phyloP scores from a whole-genome alignment of 2,329 filamentous ascomycete genomes.

The Cladosporium colombiae region DNA sequence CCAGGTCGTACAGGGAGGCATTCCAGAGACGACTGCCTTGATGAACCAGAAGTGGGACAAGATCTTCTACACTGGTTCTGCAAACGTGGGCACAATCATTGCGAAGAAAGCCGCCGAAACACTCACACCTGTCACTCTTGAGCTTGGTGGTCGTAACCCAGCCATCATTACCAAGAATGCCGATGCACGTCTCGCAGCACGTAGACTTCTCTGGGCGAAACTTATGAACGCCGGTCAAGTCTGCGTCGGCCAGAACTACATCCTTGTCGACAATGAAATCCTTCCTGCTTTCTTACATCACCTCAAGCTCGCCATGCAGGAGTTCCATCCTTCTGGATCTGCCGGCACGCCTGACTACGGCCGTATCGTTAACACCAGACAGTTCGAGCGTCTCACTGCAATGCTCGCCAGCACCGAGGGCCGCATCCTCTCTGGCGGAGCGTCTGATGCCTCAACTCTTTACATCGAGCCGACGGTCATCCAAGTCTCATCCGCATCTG shows the following conservation, averaged over 20 bases:
- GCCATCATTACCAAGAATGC: slow-evolving; percentile 86
- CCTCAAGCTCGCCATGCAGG: slow-evolving; percentile 68
- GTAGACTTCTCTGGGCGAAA: slow-evolving; percentile 87
- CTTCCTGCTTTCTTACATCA: slow-evolving; percentile 71
- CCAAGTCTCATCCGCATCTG: slow-evolving; percentile 72
- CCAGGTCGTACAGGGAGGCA: slow-evolving; percentile 73
- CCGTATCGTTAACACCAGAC: slow-evolving; percentile 75
- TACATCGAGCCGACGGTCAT: slow-evolving; percentile 94
- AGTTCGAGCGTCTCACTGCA: slow-evolving; percentile 81
- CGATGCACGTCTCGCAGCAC: slow-evolving; percentile 76
- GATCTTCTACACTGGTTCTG: slow-evolving; percentile 92
- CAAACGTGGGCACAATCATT: slow-evolving; percentile 65
- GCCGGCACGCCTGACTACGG: slow-evolving; percentile 75
- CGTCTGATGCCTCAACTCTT: slow-evolving; percentile 73
- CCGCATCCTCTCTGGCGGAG: slow-evolving; percentile 83
- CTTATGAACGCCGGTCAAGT: slow-evolving; percentile 83
- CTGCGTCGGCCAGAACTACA: slow-evolving; percentile 91
- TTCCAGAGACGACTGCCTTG: slow-evolving; percentile 78
- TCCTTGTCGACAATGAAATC: slow-evolving; percentile 75
- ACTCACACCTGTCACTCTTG: slow-evolving; percentile 78
- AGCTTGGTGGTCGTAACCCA: slow-evolving; percentile 89
- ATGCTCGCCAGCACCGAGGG: slow-evolving; percentile 86
- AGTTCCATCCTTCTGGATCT: slow-evolving; percentile 83
- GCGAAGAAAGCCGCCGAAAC: slow-evolving; percentile 56
- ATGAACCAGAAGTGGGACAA: slow-evolving; percentile 94